Percentiles rank a stretch among this genome's conserved stretches.
These are phyloP conservation scores for Blastocystis sp. DNA, from an alignment of 352 stramenopile genomes.

Conservation along the genomic window DNA sequence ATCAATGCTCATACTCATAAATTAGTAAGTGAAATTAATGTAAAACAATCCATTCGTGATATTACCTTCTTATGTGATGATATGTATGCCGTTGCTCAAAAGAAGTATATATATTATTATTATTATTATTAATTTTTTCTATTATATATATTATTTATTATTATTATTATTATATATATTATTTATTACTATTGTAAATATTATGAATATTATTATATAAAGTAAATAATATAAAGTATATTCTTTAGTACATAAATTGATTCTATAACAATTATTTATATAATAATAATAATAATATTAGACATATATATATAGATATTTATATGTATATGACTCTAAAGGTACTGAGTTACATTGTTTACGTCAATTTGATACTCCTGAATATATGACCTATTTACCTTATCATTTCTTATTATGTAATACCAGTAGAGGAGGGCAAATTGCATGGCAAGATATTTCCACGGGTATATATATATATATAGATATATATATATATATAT, in stretches of 20 bases:
- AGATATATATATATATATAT: too few species aligned
- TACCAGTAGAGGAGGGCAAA: conserved; percentile 56
- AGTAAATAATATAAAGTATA: too few species aligned
- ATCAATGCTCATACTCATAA: conserved; percentile 42
- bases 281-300: too few species aligned
- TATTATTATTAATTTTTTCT: too few species aligned
- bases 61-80: conserved; percentile 85
- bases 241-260: too few species aligned
- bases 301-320: too few species aligned
- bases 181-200: too few species aligned
- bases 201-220: too few species aligned
- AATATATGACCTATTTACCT: conserved; percentile 77
- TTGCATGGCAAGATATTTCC: conserved; percentile 11
- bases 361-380: conserved; percentile 63
- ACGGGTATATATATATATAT: conserved; percentile 32
- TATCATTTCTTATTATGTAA: conserved; percentile 90
- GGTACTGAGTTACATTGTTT: conserved; percentile 87
- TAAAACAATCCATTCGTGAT: conserved; percentile 75
- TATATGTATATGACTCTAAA: conserved; percentile 90
- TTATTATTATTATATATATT: too few species aligned
- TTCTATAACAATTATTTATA: too few species aligned
- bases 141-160: too few species aligned
- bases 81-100: conserved; percentile 80
- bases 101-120: too few species aligned
- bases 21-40: conserved; percentile 72